Evolutionary conservation across 2,329 filamentous ascomycete genomes (phyloP).

Genomic region (Teratosphaeria destructans): DNA sequence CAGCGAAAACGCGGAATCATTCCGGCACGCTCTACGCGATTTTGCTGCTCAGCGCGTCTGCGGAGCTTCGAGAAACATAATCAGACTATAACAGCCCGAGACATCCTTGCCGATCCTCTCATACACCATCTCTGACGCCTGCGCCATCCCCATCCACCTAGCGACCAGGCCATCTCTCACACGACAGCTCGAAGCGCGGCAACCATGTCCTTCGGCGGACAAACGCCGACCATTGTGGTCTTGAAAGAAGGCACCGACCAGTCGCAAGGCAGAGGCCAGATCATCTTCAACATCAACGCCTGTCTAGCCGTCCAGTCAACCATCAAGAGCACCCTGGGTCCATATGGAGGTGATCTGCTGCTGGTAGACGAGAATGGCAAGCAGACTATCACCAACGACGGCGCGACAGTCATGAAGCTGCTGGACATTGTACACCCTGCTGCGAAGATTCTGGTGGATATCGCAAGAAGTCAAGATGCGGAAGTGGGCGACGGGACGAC

Average conservation of each 20-base stretch:
- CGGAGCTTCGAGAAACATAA: background rate
- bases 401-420: slow-evolving; percentile 98
- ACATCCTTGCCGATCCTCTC: background rate
- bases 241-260: slow-evolving; percentile 96
- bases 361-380: slow-evolving; percentile 91
- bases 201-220: slow-evolving; percentile 90
- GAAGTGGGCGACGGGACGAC: slow-evolving; percentile 98
- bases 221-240: slow-evolving; percentile 96
- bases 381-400: slow-evolving; percentile 98
- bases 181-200: background rate
- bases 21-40: background rate
- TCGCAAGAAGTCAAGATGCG: slow-evolving; percentile 95
- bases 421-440: slow-evolving; percentile 98
- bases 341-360: slow-evolving; percentile 91
- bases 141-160: background rate
- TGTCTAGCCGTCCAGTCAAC: slow-evolving; percentile 92
- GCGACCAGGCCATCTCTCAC: background rate
- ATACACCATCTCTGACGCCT: background rate
- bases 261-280: slow-evolving; percentile 92
- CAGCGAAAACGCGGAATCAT: background rate
- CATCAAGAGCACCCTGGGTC: slow-evolving; percentile 89
- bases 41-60: background rate
- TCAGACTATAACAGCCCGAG: background rate
- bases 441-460: slow-evolving; percentile 93
- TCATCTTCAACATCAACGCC: slow-evolving; percentile 96